Conservation (phyloP, 179 eudicot species). For the Spergularia azorica region DNA sequence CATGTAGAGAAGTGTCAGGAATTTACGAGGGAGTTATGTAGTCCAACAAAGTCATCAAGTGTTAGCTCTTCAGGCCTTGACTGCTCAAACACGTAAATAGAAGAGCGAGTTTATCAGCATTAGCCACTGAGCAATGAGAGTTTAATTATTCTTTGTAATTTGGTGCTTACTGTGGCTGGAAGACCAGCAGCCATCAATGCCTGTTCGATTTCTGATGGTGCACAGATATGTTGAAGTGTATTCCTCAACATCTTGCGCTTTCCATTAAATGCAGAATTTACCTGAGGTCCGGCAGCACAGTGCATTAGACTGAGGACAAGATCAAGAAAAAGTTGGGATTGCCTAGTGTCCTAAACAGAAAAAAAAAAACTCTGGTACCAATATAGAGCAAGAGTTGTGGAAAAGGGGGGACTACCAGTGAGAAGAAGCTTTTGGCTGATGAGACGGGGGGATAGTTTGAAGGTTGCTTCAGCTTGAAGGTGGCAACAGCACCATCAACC, state of each 20-base stretch:
- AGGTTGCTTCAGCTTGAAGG: slow-evolving; percentile 70
- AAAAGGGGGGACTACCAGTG: slow-evolving; percentile 51
- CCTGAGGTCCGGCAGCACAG: slow-evolving; percentile 37
- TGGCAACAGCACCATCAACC: slow-evolving; percentile 93
- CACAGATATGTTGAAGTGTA: slow-evolving; percentile 66
- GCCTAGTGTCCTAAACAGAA: background rate
- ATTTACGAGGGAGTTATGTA: slow-evolving; percentile 58
- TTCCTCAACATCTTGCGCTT: slow-evolving; percentile 91
- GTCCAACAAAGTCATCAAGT: slow-evolving; percentile 68
- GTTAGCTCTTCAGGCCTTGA: slow-evolving; percentile 94
- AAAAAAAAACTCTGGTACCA: no score
- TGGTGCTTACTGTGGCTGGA: slow-evolving; percentile 57
- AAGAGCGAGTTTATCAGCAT: background rate
- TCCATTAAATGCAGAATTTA: slow-evolving; percentile 84
- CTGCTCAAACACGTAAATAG: slow-evolving; percentile 39
- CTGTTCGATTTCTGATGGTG: slow-evolving; percentile 73
- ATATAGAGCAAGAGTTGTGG: background rate
- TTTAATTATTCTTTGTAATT: background rate
- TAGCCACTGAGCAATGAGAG: background rate
- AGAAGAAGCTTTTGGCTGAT: slow-evolving; percentile 78
- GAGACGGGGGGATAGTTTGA: slow-evolving; percentile 74
- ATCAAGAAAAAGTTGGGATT: background rate
- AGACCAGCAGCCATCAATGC: slow-evolving; percentile 64
- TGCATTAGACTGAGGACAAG: background rate
- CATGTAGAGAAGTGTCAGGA: slow-evolving; percentile 11